Evolutionary conservation across 495 filamentous ascomycete genomes (phyloP).

Genomic region (Mytilinidion resinicola): DNA sequence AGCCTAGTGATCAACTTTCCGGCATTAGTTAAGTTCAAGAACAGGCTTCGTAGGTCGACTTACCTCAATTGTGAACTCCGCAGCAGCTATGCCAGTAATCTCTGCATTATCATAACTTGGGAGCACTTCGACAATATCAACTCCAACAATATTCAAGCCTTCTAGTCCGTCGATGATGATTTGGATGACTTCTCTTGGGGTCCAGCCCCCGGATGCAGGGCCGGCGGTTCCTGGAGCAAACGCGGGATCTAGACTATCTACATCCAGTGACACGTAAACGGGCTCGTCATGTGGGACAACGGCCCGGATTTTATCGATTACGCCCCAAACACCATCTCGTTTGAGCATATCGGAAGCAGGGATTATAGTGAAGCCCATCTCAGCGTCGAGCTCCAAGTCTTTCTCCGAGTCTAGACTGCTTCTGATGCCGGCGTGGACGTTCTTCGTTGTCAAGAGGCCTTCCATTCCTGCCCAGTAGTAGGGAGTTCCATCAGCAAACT

Average conservation of each 20-base stretch:
- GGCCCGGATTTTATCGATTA: conserved; percentile 49
- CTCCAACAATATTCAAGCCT: conserved; percentile 33
- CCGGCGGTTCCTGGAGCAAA: conserved; percentile 68
- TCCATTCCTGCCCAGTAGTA: conserved; percentile 33
- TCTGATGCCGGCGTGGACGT: conserved; percentile 29
- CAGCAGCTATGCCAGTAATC: conserved; percentile 3
- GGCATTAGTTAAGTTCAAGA: too few relatives aligned
- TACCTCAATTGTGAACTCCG: not conserved
- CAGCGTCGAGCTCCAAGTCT: conserved; percentile 28
- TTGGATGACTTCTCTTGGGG: conserved; percentile 63
- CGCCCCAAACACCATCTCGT: conserved; percentile 51
- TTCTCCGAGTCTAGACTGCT: conserved; percentile 29
- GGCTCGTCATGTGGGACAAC: conserved; percentile 52
- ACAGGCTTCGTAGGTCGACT: too few relatives aligned
- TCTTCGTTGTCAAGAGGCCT: conserved; percentile 29
- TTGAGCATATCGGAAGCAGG: conserved; percentile 55
- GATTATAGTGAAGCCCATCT: conserved; percentile 55
- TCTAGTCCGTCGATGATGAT: conserved; percentile 63
- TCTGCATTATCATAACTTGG: conserved; percentile 5
- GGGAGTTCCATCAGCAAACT: conserved; percentile 33
- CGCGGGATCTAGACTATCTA: conserved; percentile 64
- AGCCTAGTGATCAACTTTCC: too few relatives aligned
- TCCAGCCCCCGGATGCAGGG: conserved; percentile 70
- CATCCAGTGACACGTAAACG: conserved; percentile 68
- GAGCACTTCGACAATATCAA: conserved; percentile 10